phyloP scores from a whole-genome alignment of 352 stramenopile genomes.

The Phytopythium ostracodes region DNA sequence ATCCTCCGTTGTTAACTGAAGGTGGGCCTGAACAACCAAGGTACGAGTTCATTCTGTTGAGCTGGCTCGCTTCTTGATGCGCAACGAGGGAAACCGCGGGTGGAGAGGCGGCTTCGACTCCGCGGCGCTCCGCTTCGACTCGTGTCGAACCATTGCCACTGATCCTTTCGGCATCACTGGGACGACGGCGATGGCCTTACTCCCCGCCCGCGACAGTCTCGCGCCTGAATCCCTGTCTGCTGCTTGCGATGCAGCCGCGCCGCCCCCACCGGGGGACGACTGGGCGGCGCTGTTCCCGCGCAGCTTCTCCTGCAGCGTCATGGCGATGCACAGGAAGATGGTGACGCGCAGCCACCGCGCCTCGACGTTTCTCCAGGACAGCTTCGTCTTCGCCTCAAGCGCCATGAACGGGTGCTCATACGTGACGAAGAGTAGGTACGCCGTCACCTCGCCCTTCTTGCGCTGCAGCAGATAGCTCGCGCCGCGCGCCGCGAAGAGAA shows the following conservation, averaged over 20 bases:
- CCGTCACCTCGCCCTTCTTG: slow-evolving; percentile 14
- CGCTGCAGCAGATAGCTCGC: slow-evolving; percentile 1
- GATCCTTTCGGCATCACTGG: background rate
- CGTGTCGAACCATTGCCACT: background rate
- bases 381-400: background rate
- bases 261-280: background rate
- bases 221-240: background rate
- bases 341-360: slow-evolving; percentile 4
- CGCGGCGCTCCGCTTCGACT: background rate
- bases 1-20: background rate
- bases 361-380: slow-evolving; percentile 6
- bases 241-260: background rate
- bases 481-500: slow-evolving; percentile 18
- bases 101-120: background rate
- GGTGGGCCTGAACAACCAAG: background rate
- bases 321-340: slow-evolving; percentile 7
- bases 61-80: background rate
- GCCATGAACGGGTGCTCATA: slow-evolving; percentile 26
- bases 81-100: background rate
- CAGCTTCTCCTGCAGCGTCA: slow-evolving; percentile 5
- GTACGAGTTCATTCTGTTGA: background rate
- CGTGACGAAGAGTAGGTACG: slow-evolving; percentile 21
- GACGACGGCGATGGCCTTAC: background rate
- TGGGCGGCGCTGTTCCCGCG: background rate
- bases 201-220: background rate